A percentile compares a stretch with the other conserved stretches of the same genome.
Evolutionary conservation across 2,329 filamentous ascomycete species (phyloP).

Genomic region (Fusarium fujikuroi): DNA sequence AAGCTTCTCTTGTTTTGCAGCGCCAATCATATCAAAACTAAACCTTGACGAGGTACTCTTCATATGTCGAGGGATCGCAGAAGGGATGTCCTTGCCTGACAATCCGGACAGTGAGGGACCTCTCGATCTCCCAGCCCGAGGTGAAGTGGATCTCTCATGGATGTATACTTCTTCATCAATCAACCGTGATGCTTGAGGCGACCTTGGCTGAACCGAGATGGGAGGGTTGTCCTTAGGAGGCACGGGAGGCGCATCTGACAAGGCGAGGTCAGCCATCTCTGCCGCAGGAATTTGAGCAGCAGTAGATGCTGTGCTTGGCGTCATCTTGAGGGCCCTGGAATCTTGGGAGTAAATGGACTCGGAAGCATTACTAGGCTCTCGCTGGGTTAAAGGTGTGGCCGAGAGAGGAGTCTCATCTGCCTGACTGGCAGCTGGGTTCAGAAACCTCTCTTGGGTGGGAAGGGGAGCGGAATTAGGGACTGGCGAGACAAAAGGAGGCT

Average conservation of each 20-base stretch:
- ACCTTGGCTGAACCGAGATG: constrained; percentile 38
- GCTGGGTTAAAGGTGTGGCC: constrained; percentile 40
- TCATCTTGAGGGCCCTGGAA: constrained; percentile 42
- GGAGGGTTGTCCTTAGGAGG: constrained; percentile 53
- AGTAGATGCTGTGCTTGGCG: constrained; percentile 44
- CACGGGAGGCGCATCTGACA: constrained; percentile 49
- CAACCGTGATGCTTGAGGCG: constrained; percentile 39
- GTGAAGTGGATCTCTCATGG: constrained; percentile 40
- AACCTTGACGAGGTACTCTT: constrained; percentile 83
- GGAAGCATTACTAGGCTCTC: constrained; percentile 47
- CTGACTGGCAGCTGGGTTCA: constrained; percentile 4
- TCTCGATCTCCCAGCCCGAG: constrained; percentile 57
- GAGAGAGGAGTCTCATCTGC: constrained; percentile 14
- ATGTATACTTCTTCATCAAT: constrained; percentile 33
- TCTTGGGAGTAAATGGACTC: constrained; percentile 45
- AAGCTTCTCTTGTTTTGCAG: constrained; percentile 73
- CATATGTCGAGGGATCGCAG: constrained; percentile 70
- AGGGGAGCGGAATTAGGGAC: constrained; percentile 25
- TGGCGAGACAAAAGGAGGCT: constrained; percentile 20
- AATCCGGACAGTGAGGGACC: constrained; percentile 63
- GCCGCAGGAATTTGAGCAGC: constrained; percentile 26
- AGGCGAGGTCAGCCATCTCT: constrained; percentile 1
- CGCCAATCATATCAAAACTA: constrained; percentile 82
- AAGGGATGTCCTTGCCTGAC: constrained; percentile 58
- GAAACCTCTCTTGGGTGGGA: constrained; percentile 31